A percentile compares a stretch with the other conserved stretches of the same genome.
Conservation (phyloP, 2,329 filamentous ascomycete species). For the Fusarium sarcochroum region DNA sequence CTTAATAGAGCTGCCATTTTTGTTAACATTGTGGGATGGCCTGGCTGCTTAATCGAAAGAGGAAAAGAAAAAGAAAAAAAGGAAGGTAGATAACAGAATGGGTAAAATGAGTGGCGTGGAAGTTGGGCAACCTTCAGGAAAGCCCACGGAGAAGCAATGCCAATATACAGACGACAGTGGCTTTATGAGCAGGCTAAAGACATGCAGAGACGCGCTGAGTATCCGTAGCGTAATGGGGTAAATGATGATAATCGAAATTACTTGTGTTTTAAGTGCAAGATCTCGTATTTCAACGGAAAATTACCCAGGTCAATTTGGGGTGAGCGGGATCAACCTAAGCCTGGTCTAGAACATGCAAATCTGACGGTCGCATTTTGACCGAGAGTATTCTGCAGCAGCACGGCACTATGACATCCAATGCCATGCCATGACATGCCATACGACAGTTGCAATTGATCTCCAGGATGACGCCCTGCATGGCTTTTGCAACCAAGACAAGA, state of each 20-base stretch:
- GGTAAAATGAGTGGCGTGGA: conserved; percentile 16
- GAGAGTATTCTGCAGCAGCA: not conserved
- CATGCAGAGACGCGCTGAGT: not conserved
- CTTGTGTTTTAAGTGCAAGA: not conserved
- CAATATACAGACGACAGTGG: conserved; percentile 1
- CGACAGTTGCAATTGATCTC: conserved; percentile 1
- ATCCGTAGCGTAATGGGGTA: conserved; percentile 1
- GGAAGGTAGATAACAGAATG: conserved; percentile 3
- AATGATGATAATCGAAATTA: not conserved
- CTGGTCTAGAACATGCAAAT: conserved; percentile 16
- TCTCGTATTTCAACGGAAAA: conserved; percentile 28
- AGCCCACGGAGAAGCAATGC: not conserved
- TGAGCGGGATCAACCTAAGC: not conserved
- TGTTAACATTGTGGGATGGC: conserved; percentile 14
- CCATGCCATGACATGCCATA: not conserved
- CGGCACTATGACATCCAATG: not conserved
- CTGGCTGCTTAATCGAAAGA: not conserved
- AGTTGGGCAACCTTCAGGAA: not conserved
- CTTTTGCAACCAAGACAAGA: not conserved
- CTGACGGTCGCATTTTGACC: conserved; percentile 9
- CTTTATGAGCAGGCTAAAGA: conserved; percentile 5
- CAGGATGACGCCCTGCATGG: not conserved
- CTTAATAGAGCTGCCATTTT: conserved; percentile 26
- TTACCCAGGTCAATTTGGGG: conserved; percentile 20
- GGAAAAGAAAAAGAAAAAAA: not conserved